These are phyloP conservation scores for Cercospora canescens DNA, from an alignment of 2,329 filamentous ascomycete species.

Conservation along the genomic window DNA sequence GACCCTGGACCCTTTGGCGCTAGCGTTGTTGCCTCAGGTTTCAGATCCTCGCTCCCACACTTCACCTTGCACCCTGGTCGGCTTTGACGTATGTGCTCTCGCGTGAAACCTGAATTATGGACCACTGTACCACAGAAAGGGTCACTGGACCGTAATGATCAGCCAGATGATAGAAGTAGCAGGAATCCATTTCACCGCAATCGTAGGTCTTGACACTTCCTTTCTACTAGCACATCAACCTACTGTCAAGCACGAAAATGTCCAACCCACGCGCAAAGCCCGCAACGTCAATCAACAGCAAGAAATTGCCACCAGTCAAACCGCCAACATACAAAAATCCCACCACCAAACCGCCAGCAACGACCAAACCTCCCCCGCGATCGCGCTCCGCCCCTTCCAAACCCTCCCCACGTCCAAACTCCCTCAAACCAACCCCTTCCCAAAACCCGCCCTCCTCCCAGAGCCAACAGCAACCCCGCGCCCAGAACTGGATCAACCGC, in stretches of 20 bases:
- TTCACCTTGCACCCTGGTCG: conserved; percentile 5
- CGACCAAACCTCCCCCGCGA: conserved; percentile 7
- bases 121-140: conserved; percentile 4
- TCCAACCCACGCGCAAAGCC: conserved; percentile 19
- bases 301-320: conserved; percentile 14
- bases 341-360: conserved; percentile 10
- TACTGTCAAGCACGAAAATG: conserved; percentile 2
- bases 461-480: conserved; percentile 9
- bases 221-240: background rate
- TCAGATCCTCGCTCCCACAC: background rate
- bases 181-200: conserved; percentile 7
- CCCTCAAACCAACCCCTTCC: conserved; percentile 14
- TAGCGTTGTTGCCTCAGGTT: conserved; percentile 1
- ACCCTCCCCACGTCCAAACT: conserved; percentile 1
- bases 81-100: conserved; percentile 6
- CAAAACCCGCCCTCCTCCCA: conserved; percentile 14
- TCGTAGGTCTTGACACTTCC: background rate
- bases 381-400: conserved; percentile 12
- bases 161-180: background rate
- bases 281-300: conserved; percentile 4
- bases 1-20: background rate
- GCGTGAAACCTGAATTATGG: conserved; percentile 8
- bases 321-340: conserved; percentile 19
- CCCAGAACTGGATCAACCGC: conserved; percentile 48
- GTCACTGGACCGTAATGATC: conserved; percentile 11